phyloP scores from a whole-genome alignment of 495 filamentous ascomycete genomes.

The Chaetomium tenue region DNA sequence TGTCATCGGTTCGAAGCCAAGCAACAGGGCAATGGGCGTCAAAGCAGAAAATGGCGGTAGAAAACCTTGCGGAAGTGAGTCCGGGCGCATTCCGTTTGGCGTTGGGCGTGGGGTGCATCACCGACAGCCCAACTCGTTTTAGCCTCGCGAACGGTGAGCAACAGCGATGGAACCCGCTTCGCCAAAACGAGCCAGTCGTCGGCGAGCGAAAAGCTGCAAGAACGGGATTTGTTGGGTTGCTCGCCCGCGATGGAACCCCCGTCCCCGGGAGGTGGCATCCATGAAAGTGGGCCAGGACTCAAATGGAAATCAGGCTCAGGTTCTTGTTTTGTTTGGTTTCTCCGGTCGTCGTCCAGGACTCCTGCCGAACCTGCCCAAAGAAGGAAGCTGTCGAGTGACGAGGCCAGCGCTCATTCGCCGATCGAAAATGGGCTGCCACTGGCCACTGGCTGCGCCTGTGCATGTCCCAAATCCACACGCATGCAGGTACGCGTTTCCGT shows the following conservation, averaged over 20 bases:
- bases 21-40: not conserved
- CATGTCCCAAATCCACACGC: not conserved
- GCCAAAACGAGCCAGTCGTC: conserved; percentile 14
- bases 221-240: conserved; percentile 4
- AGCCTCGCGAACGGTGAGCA: conserved; percentile 9
- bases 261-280: too few relatives aligned
- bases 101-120: conserved; percentile 20
- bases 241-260: conserved; percentile 8
- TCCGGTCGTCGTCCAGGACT: not conserved
- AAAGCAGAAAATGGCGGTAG: conserved; percentile 1
- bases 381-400: conserved; percentile 17
- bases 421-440: not conserved
- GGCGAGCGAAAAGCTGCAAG: not conserved
- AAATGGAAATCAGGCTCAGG: not conserved
- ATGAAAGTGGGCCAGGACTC: conserved; percentile 1
- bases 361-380: conserved; percentile 18
- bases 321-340: conserved; percentile 13
- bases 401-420: conserved; percentile 16
- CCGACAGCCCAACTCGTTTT: conserved; percentile 8
- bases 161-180: conserved; percentile 3
- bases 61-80: not conserved
- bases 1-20: not conserved
- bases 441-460: too few relatives aligned
- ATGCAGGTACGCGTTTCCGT: conserved; percentile 22
- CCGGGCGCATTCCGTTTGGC: conserved; percentile 2